phyloP scores from a whole-genome alignment of 805 yeast species.

The Grigorovia humatica region DNA sequence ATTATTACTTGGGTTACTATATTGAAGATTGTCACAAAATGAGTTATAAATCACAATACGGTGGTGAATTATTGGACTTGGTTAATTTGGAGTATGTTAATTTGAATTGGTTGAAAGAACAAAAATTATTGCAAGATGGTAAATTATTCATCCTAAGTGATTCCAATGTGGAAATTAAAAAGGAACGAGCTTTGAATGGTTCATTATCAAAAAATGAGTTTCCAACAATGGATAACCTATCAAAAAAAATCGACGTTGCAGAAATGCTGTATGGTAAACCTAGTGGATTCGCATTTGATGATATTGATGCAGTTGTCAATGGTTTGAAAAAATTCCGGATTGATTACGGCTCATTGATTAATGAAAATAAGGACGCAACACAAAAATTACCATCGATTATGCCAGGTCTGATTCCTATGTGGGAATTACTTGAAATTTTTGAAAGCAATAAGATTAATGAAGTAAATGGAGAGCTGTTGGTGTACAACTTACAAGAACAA shows the following conservation, averaged over 20 bases:
- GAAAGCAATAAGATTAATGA: slow-evolving; percentile 20
- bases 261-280: slow-evolving; percentile 32
- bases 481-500: slow-evolving; percentile 15
- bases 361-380: slow-evolving; percentile 4
- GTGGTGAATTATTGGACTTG: slow-evolving; percentile 61
- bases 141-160: slow-evolving; percentile 16
- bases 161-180: not conserved
- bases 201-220: not conserved
- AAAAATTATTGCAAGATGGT: slow-evolving; percentile 16
- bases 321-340: not conserved
- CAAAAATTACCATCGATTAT: slow-evolving; percentile 32
- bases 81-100: slow-evolving; percentile 35
- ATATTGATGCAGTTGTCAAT: not conserved
- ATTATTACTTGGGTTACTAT: slow-evolving; percentile 74
- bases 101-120: slow-evolving; percentile 8
- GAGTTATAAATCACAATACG: slow-evolving; percentile 71
- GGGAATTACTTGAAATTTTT: slow-evolving; percentile 34
- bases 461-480: slow-evolving; percentile 17
- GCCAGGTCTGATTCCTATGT: slow-evolving; percentile 43
- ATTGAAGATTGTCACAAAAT: slow-evolving; percentile 72
- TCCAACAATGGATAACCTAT: not conserved
- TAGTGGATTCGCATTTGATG: slow-evolving; percentile 20
- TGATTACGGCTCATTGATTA: slow-evolving; percentile 1
- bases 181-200: slow-evolving; percentile 4
- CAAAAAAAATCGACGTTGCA: slow-evolving; percentile 17